Conservation (phyloP, 768 basidiomycete species). For the Podaxis sp. region DNA sequence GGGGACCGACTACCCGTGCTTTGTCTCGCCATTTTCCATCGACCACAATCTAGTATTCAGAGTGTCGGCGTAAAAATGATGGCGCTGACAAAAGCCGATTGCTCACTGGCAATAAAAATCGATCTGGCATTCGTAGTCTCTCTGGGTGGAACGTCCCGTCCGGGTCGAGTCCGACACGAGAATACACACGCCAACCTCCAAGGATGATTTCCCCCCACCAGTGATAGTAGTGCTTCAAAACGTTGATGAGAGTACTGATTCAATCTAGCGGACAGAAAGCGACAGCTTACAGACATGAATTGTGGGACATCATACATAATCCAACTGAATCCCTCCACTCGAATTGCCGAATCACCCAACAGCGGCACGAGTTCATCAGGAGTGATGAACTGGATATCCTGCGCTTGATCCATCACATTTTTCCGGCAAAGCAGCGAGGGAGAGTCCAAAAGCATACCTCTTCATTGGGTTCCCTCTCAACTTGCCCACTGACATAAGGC, state of each 20-base stretch:
- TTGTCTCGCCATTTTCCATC: slow-evolving; percentile 55
- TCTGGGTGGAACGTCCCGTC: slow-evolving; percentile 14
- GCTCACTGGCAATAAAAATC: slow-evolving; percentile 31
- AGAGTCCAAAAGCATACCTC: slow-evolving; percentile 23
- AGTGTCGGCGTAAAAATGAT: slow-evolving; percentile 11
- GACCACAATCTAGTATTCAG: slow-evolving; percentile 22
- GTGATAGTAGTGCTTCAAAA: slow-evolving; percentile 42
- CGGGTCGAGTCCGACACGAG: slow-evolving; percentile 23
- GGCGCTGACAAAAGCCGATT: neutral
- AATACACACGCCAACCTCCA: slow-evolving; percentile 41
- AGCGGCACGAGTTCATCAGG: slow-evolving; percentile 21
- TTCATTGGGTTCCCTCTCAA: slow-evolving; percentile 30
- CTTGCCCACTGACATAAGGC: slow-evolving; percentile 19
- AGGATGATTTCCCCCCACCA: slow-evolving; percentile 50
- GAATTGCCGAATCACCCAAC: slow-evolving; percentile 24
- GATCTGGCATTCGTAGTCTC: slow-evolving; percentile 25
- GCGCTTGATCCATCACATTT: neutral
- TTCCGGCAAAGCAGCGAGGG: neutral
- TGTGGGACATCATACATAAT: slow-evolving; percentile 30
- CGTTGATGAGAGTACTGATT: neutral
- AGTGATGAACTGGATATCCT: slow-evolving; percentile 30
- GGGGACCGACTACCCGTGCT: slow-evolving; percentile 59
- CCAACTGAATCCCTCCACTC: slow-evolving; percentile 25
- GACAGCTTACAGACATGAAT: slow-evolving; percentile 23
- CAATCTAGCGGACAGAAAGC: neutral